Evolutionary conservation across 352 stramenopile genomes (phyloP), one percentile per base, ranked within the genome.

Genomic region (Elongisporangium undulatum): DNA sequence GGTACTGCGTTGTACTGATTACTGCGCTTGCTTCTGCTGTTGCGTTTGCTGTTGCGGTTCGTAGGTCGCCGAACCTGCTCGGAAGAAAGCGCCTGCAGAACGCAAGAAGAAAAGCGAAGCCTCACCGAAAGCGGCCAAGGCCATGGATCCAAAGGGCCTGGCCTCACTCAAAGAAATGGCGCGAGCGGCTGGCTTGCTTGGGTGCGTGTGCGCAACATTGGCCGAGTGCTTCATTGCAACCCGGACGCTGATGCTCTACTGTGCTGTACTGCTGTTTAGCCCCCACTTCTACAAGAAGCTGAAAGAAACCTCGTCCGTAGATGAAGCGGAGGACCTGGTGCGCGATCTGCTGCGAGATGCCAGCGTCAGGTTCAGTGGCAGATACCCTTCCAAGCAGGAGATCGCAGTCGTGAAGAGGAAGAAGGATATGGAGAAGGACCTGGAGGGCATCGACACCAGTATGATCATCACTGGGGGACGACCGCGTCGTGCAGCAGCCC

Each of bases 401-500:
- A 83, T 95, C 34, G 71, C 70, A 3, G 71, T 65, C n/a, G 73
- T 81, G 22, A 92, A 89, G 70, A 78, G 64, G 59, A 94, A 92
- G 64, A 71, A 74, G 10, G 77, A 76, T 6, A 71, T 88, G 23
- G 82, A 85, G 20, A 79, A 80, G 49, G 86, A 95, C 49, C 59
- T 94, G 26, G 86, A 95, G 51, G 86, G 85, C 13, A 95, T 95
- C 10, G 86, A 95, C 62, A 86, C 82, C 2, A 90, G 72, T 21
- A 61, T 90, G 15, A 95, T 95, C 62, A 89, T 94, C 57, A 64
- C 61, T 23, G 56, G 59, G 16, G 64, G 73, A 16, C 61, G 75
- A 21, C 64, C 70, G 13, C 75, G 72, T 48, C 70, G 71, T 48
- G 66, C 58, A 54, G 34, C 51, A 22, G 39, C 48, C 15, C 52